Evolutionary conservation across 371 early-diverging fungal species (phyloP).

Genomic region (Mucor piriformis): DNA sequence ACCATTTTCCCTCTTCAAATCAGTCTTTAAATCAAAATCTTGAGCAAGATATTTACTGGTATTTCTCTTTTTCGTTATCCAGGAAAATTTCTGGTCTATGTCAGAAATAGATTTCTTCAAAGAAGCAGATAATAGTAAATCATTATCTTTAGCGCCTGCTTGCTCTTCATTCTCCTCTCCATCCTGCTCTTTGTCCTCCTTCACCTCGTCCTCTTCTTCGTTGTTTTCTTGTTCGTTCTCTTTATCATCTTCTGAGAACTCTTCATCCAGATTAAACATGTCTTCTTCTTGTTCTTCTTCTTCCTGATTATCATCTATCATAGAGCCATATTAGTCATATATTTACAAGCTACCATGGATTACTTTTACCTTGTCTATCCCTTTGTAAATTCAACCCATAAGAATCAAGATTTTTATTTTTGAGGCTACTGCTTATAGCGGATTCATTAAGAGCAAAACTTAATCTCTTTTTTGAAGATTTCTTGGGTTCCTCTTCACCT

Average conservation of each 20-base stretch:
- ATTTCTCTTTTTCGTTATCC: constrained; percentile 28
- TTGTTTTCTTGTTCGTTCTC: neutral
- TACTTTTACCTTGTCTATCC: neutral
- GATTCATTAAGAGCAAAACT: constrained; percentile 37
- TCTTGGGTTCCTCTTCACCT: neutral
- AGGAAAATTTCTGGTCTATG: constrained; percentile 20
- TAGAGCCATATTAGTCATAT: neutral
- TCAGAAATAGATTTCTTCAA: constrained; percentile 21
- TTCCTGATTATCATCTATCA: neutral
- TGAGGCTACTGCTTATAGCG: constrained; percentile 23
- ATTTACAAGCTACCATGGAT: no score
- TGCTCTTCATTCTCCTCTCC: neutral
- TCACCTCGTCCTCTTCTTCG: neutral
- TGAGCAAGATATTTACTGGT: constrained; percentile 22
- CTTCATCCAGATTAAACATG: constrained; percentile 53
- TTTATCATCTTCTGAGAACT: constrained; percentile 27
- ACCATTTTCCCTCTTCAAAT: neutral
- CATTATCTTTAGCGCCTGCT: neutral
- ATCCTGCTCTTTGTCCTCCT: neutral
- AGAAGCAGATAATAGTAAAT: constrained; percentile 17
- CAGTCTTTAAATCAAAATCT: constrained; percentile 26
- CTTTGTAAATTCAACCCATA: neutral
- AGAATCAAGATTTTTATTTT: constrained; percentile 13
- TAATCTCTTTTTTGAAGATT: constrained; percentile 5
- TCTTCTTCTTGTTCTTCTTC: constrained; percentile 38